Conservation (phyloP, 2,329 filamentous ascomycete species). For the Fusarium praegraminearum region DNA sequence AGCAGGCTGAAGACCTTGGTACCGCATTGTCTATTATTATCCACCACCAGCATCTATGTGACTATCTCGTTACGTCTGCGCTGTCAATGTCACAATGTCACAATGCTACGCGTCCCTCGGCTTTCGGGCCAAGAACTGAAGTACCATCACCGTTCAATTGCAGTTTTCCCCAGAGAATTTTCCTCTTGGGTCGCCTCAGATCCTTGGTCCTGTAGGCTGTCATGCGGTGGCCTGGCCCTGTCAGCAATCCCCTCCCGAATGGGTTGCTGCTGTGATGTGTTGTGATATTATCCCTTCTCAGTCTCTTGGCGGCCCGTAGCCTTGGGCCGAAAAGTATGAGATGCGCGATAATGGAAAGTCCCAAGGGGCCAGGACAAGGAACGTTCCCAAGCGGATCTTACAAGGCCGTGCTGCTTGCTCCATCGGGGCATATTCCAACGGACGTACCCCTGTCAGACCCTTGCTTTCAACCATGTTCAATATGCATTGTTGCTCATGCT, state of each 20-base stretch:
- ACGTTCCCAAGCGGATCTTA: conserved; percentile 27
- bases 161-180: conserved; percentile 15
- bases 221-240: conserved; percentile 10
- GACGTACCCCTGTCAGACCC: conserved; percentile 33
- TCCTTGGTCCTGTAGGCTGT: conserved; percentile 21
- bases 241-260: conserved; percentile 25
- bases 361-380: conserved; percentile 29
- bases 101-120: conserved; percentile 31
- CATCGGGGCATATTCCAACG: conserved; percentile 31
- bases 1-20: background rate
- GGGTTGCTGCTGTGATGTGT: conserved; percentile 25
- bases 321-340: conserved; percentile 9
- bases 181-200: conserved; percentile 25
- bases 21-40: conserved; percentile 26
- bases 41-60: background rate
- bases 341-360: conserved; percentile 18
- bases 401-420: conserved; percentile 43
- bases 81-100: conserved; percentile 32
- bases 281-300: conserved; percentile 34
- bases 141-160: conserved; percentile 21
- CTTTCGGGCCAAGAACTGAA: conserved; percentile 29
- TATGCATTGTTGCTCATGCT: conserved; percentile 44
- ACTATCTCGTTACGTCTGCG: background rate
- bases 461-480: conserved; percentile 31
- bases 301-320: conserved; percentile 28